These are phyloP conservation scores for Colletotrichum sp. DNA, from an alignment of 2,329 filamentous ascomycete species.

Conservation along the genomic window DNA sequence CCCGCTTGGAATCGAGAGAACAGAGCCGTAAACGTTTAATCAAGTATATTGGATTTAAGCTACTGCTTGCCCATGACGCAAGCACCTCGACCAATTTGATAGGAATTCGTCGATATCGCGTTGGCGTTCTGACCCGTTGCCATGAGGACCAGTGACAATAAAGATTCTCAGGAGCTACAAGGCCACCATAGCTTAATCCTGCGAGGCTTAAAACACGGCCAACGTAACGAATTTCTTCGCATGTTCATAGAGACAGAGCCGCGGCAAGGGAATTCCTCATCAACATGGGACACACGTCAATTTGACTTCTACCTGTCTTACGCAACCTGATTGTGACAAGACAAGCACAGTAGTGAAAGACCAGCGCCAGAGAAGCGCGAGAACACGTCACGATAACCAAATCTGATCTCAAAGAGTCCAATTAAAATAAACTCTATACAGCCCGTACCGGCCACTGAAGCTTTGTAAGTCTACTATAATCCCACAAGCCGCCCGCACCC, in stretches of 20 bases:
- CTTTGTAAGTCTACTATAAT: neutral
- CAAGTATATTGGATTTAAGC: neutral
- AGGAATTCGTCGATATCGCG: neutral
- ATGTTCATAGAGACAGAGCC: neutral
- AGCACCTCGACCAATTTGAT: neutral
- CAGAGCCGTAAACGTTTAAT: neutral
- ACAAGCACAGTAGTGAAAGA: neutral
- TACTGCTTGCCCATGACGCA: too few species aligned
- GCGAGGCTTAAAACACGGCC: neutral
- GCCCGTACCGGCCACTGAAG: constrained; percentile 1
- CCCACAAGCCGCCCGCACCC: neutral
- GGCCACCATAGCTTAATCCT: neutral
- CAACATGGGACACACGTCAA: neutral
- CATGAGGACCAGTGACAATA: neutral
- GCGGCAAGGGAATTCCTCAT: neutral
- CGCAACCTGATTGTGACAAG: neutral
- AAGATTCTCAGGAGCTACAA: neutral
- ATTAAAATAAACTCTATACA: constrained; percentile 3
- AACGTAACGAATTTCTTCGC: neutral
- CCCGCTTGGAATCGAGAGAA: neutral
- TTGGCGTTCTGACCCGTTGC: neutral
- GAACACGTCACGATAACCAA: neutral
- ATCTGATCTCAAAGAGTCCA: neutral
- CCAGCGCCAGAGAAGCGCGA: neutral
- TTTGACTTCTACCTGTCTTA: neutral